phyloP scores from a whole-genome alignment of 106 monocot species.

The Triglochin maritima region DNA sequence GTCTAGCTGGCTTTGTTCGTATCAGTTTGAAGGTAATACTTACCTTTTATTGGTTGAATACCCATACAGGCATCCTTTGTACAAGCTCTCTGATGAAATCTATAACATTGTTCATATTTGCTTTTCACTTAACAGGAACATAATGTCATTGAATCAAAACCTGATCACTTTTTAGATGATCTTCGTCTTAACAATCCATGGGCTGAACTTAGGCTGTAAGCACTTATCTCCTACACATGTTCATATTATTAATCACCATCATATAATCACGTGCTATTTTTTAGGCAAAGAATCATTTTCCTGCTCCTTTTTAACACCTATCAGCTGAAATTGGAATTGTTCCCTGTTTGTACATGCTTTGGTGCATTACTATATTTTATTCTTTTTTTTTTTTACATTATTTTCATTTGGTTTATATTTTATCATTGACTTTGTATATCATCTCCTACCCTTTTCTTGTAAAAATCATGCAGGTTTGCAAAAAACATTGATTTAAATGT shows the following conservation, averaged over 20 bases:
- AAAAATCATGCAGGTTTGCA: constrained; percentile 42
- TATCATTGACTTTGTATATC: neutral
- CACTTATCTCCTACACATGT: neutral
- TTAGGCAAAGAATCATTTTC: too few species aligned
- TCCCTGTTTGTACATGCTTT: too few species aligned
- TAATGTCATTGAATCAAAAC: constrained; percentile 80
- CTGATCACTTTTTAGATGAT: constrained; percentile 96
- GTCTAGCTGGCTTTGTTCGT: constrained; percentile 83
- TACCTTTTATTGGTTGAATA: neutral
- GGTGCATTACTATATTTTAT: too few species aligned
- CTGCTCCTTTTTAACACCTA: too few species aligned
- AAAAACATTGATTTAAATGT: constrained; percentile 56
- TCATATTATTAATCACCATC: neutral
- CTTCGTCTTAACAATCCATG: constrained; percentile 87
- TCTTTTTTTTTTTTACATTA: neutral
- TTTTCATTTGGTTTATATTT: neutral
- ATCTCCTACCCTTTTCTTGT: neutral
- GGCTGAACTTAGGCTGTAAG: constrained; percentile 89
- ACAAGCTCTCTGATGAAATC: neutral
- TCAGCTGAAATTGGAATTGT: neutral
- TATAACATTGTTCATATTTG: neutral
- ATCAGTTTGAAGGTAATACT: constrained; percentile 73
- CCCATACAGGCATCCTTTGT: neutral
- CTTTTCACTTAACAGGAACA: constrained; percentile 50
- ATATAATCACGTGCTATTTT: neutral